Percentiles rank a stretch among this genome's conserved stretches.
Conservation (phyloP, 768 basidiomycete species). For the Agaricus sinodeliciosus region DNA sequence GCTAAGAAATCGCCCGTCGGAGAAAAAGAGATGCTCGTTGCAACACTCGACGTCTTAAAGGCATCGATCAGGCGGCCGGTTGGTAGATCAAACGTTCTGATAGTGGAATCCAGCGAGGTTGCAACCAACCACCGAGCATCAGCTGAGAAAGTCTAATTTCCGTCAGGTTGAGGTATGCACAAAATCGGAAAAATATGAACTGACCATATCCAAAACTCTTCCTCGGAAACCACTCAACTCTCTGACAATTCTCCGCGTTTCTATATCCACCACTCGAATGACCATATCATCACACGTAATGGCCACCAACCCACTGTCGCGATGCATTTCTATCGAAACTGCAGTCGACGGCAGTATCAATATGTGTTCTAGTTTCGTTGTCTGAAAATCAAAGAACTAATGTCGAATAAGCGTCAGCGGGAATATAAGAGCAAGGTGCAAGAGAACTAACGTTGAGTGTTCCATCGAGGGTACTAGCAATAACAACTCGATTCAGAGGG, state of each 20-base stretch:
- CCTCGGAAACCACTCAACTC: constrained; percentile 82
- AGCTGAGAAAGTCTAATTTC: constrained; percentile 77
- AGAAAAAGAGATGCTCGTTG: constrained; percentile 88
- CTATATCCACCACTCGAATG: constrained; percentile 85
- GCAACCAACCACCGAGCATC: constrained; percentile 92
- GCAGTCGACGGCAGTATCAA: constrained; percentile 62
- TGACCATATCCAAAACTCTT: constrained; percentile 83
- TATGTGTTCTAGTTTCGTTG: constrained; percentile 64
- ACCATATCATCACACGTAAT: constrained; percentile 80
- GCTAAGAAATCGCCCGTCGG: constrained; percentile 96
- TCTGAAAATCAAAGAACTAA: constrained; percentile 97
- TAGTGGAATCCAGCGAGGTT: constrained; percentile 83
- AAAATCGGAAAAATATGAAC: constrained; percentile 16
- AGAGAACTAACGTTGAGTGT: constrained; percentile 67
- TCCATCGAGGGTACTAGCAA: constrained; percentile 86
- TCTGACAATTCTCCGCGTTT: constrained; percentile 82
- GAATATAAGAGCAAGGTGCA: not conserved
- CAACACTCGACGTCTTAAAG: constrained; percentile 81
- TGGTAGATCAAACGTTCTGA: constrained; percentile 94
- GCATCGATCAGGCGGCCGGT: constrained; percentile 89
- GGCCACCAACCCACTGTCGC: constrained; percentile 80
- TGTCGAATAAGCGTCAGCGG: not conserved
- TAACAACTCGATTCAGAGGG: constrained; percentile 70
- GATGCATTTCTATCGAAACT: constrained; percentile 69
- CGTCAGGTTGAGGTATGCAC: constrained; percentile 5